Evolutionary conservation across 2,329 filamentous ascomycete genomes (phyloP), one percentile per base, ranked within the genome.

Genomic region (Pestalotiopsis sp.): DNA sequence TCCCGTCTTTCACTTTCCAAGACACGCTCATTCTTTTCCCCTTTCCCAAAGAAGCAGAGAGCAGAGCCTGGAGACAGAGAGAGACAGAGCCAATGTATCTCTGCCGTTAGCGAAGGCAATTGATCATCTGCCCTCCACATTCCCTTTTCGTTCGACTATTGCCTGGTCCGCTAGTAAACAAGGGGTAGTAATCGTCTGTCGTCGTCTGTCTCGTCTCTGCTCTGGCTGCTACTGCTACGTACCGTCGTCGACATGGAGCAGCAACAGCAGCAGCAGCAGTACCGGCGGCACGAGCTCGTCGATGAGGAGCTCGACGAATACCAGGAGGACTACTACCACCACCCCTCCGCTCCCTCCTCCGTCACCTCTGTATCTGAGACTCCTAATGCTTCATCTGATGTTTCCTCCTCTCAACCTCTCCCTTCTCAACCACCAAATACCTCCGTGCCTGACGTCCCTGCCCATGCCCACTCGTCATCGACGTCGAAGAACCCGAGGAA

Each of bases 341-440:
- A 52, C 45, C 45, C 45, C 45, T 52, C 45, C 45, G 17, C 45
- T 52, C 60, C 38, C 65, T 60, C 63, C 64, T 65, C 65, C 57
- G 52, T 68, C 52, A 65, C 59, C 20, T 67, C 73, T 68, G 73
- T 73, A 72, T 76, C 80, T 78, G 80, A 81, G 75, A 80, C 80
- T 73, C 75, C 74, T 62, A 77, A 76, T 79, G 79, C 80, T 72
- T 81, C 80, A 75, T 78, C 79, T 77, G 76, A 79, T 75, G 70
- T 76, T 68, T 73, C 73, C 72, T 70, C 72, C 69, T 69, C 68
- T 72, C 72, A 17, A 67, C 41, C 65, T 64, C 72, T 73, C 63
- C 58, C 66, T 56, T n/a, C 58, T 39, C 45, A 52, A 36, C 41
- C 62, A 49, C 67, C 70, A 71, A 72, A 77, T 71, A 73, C 72